Percentiles rank a stretch among this genome's conserved stretches.
phyloP scores from a whole-genome alignment of 345 rosid species.

The Garcia nutans region DNA sequence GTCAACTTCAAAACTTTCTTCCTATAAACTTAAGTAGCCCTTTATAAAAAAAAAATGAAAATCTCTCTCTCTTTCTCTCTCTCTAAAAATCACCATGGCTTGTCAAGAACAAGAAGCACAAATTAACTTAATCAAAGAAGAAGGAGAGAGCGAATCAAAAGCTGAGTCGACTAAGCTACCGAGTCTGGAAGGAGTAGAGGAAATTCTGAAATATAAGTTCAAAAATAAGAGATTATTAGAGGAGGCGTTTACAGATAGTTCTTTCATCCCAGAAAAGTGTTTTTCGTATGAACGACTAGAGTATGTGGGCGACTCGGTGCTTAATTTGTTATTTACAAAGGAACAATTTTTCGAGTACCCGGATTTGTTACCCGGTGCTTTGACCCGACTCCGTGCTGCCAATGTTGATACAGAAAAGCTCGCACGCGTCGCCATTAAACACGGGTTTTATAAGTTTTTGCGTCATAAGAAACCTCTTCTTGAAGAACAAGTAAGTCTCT shows the following conservation, averaged over 20 bases:
- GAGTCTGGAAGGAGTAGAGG: slow-evolving; percentile 41
- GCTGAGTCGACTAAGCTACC: slow-evolving; percentile 5
- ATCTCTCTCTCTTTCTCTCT: no score
- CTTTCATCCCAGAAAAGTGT: slow-evolving; percentile 14
- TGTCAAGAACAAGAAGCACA: no score
- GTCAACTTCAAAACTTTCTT: no score
- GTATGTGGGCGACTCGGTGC: slow-evolving; percentile 52
- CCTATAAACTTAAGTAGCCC: no score
- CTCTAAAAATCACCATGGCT: no score
- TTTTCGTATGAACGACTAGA: slow-evolving; percentile 54
- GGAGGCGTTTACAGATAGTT: slow-evolving; percentile 56
- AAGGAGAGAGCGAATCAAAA: no score
- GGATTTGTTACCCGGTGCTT: slow-evolving; percentile 38
- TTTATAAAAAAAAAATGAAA: no score
- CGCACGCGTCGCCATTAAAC: slow-evolving; percentile 58
- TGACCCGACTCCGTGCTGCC: slow-evolving; percentile 66
- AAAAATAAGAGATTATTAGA: slow-evolving; percentile 37
- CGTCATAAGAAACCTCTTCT: slow-evolving; percentile 62
- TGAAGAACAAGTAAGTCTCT: slow-evolving; percentile 49
- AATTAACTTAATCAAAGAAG: no score
- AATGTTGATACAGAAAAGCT: slow-evolving; percentile 68
- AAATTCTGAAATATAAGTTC: slow-evolving; percentile 47
- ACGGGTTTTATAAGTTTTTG: slow-evolving; percentile 42
- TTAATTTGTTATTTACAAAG: slow-evolving; percentile 34
- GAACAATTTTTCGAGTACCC: slow-evolving; percentile 43